phyloP scores from a whole-genome alignment of 805 yeast genomes.

The Lachancea kluyveri region DNA sequence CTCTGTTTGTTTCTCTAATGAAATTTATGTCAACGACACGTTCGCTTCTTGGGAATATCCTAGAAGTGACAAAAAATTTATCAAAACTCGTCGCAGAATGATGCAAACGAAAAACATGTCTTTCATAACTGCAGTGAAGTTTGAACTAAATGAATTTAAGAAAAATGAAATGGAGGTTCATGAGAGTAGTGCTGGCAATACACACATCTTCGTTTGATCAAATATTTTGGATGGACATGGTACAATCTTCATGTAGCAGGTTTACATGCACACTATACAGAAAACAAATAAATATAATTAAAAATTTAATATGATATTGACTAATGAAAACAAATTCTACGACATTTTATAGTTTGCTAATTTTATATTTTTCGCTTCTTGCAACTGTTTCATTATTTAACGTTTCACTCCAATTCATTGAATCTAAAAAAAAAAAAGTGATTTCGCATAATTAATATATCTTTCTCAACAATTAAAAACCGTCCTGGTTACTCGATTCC shows the following conservation, averaged over 20 bases:
- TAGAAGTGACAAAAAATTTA: slow-evolving; percentile 21
- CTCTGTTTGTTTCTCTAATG: slow-evolving; percentile 17
- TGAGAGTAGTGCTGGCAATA: slow-evolving; percentile 49
- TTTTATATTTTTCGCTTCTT: no score
- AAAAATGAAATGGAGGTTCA: slow-evolving; percentile 64
- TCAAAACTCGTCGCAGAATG: slow-evolving; percentile 17
- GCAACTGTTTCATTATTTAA: background rate
- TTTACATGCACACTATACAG: no score
- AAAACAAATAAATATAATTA: no score
- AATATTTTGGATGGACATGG: background rate
- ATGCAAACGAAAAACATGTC: slow-evolving; percentile 14
- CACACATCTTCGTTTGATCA: slow-evolving; percentile 48
- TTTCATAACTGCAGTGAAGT: slow-evolving; percentile 39
- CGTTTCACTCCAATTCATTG: no score
- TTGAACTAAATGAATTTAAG: slow-evolving; percentile 60
- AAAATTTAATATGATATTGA: no score
- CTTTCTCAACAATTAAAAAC: no score
- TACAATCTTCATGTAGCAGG: no score
- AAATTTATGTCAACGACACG: slow-evolving; percentile 24
- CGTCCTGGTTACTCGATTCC: no score
- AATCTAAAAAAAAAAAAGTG: no score
- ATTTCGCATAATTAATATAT: no score
- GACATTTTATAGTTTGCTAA: no score
- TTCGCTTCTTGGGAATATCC: slow-evolving; percentile 25
- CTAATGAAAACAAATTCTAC: no score